A percentile compares a stretch with the other conserved stretches of the same genome.
phyloP scores from a whole-genome alignment of 2,329 filamentous ascomycete genomes.

The Fusarium napiforme region DNA sequence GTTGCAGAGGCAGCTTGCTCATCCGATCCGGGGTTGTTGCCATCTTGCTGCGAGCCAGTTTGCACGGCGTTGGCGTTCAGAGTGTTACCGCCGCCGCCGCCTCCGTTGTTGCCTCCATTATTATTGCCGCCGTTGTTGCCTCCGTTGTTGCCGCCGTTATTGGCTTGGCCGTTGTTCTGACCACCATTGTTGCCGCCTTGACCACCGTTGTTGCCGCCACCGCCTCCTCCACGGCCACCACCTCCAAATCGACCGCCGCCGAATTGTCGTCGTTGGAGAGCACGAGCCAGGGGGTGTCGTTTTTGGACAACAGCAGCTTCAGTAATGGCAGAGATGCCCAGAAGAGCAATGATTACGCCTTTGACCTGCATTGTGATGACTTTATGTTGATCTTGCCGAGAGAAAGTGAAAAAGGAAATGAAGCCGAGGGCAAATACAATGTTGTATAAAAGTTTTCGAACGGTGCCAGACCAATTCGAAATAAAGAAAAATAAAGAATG shows the following conservation, averaged over 20 bases:
- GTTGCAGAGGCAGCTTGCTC: slow-evolving; percentile 65
- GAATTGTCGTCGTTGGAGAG: slow-evolving; percentile 57
- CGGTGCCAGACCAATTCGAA: slow-evolving; percentile 63
- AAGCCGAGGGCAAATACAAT: slow-evolving; percentile 16
- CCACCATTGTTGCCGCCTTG: slow-evolving; percentile 37
- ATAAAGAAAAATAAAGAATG: slow-evolving; percentile 57
- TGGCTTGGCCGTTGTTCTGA: slow-evolving; percentile 34
- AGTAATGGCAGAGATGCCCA: slow-evolving; percentile 58
- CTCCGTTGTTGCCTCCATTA: slow-evolving; percentile 42
- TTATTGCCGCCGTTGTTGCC: slow-evolving; percentile 32
- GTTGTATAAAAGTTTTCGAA: slow-evolving; percentile 30
- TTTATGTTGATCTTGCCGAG: slow-evolving; percentile 36
- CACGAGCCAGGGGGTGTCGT: slow-evolving; percentile 50
- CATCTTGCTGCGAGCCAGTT: slow-evolving; percentile 60
- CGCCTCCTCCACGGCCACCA: slow-evolving; percentile 36
- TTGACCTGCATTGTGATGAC: slow-evolving; percentile 63
- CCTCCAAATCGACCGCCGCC: slow-evolving; percentile 38
- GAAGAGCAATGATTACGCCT: slow-evolving; percentile 59
- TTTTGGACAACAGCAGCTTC: slow-evolving; percentile 59
- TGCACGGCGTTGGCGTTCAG: slow-evolving; percentile 60
- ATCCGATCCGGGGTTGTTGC: slow-evolving; percentile 56
- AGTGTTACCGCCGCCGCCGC: slow-evolving; percentile 40
- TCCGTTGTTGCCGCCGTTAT: slow-evolving; percentile 35
- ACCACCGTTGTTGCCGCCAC: slow-evolving; percentile 41
- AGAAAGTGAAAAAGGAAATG: slow-evolving; percentile 23